Conservation (phyloP, 2,329 filamentous ascomycete genomes). For the Aspergillus sp. region DNA sequence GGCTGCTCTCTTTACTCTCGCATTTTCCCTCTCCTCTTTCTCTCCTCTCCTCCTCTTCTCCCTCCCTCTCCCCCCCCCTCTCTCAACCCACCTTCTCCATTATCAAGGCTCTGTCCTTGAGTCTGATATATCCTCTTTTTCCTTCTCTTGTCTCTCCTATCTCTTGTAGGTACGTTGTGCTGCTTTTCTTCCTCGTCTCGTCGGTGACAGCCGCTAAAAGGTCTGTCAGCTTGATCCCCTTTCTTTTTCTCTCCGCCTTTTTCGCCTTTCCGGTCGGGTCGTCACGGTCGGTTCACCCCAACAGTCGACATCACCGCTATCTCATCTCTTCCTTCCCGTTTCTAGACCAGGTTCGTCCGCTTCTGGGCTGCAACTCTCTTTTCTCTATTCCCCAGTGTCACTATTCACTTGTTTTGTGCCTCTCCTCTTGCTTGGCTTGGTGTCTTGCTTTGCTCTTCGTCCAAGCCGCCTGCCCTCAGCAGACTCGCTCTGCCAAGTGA, state of each 20-base stretch:
- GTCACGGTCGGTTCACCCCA: constrained; percentile 20
- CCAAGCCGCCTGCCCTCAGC: background rate
- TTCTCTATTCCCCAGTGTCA: background rate
- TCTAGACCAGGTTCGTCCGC: constrained; percentile 19
- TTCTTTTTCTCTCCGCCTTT: constrained; percentile 26
- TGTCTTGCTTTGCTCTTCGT: background rate
- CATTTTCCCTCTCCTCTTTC: constrained; percentile 12
- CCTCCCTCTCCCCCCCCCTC: constrained; percentile 19
- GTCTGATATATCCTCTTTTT: constrained; percentile 13
- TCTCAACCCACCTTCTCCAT: constrained; percentile 19
- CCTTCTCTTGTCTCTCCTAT: constrained; percentile 10
- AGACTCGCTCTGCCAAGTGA: constrained; percentile 1
- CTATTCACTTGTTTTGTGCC: background rate
- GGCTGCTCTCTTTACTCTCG: constrained; percentile 9
- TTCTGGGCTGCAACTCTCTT: constrained; percentile 1
- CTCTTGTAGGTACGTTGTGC: constrained; percentile 11
- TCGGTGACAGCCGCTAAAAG: constrained; percentile 14
- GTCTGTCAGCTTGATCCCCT: constrained; percentile 22
- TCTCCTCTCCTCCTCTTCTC: constrained; percentile 11
- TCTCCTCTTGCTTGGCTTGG: constrained; percentile 5
- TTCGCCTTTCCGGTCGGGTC: constrained; percentile 23
- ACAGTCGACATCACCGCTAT: constrained; percentile 28
- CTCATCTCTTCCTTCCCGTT: constrained; percentile 16
- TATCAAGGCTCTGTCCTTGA: constrained; percentile 26
- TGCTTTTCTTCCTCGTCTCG: constrained; percentile 1